Conservation (phyloP, 345 rosid species). For the Rubroshorea leprosula region DNA sequence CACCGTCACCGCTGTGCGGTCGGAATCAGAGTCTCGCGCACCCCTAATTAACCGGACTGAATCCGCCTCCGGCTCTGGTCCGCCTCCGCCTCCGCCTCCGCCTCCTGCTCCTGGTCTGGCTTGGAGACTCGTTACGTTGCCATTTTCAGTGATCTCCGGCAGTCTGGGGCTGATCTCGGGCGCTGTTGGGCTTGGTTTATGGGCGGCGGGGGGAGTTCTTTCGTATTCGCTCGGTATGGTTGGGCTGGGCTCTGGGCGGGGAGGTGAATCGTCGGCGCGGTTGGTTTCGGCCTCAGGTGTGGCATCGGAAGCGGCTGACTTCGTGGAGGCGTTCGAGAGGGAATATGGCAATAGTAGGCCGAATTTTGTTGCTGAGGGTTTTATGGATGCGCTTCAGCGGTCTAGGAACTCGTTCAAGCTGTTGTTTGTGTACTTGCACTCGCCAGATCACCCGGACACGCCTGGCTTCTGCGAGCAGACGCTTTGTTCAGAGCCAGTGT, state of each 20-base stretch:
- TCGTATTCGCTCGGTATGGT: slow-evolving; percentile 80
- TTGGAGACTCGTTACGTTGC: slow-evolving; percentile 80
- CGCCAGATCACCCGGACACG: slow-evolving; percentile 93
- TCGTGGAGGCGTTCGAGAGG: slow-evolving; percentile 70
- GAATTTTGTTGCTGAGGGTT: slow-evolving; percentile 74
- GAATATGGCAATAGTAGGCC: slow-evolving; percentile 60
- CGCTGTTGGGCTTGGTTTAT: slow-evolving; percentile 82
- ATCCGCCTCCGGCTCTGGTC: slow-evolving; percentile 1
- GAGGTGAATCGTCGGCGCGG: slow-evolving; percentile 42
- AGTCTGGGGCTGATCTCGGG: slow-evolving; percentile 82
- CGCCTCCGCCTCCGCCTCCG: slow-evolving; percentile 5
- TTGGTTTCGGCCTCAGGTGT: slow-evolving; percentile 60
- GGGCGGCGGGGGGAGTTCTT: slow-evolving; percentile 93
- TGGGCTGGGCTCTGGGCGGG: slow-evolving; percentile 54
- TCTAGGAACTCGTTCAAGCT: slow-evolving; percentile 72
- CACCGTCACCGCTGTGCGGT: slow-evolving; percentile 10
- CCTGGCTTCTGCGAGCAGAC: slow-evolving; percentile 69
- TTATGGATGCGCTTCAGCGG: slow-evolving; percentile 90
- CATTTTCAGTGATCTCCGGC: slow-evolving; percentile 78
- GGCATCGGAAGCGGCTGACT: slow-evolving; percentile 66
- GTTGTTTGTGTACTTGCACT: slow-evolving; percentile 88
- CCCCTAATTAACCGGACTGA: slow-evolving; percentile 16
- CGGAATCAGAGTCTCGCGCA: slow-evolving; percentile 25
- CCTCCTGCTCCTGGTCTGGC: slow-evolving; percentile 57
- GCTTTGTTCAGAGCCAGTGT: slow-evolving; percentile 54